Percentiles rank a stretch among this genome's conserved stretches.
Conservation (phyloP, 1,139 yeast genomes). For the Martiniozyma asiatica region DNA sequence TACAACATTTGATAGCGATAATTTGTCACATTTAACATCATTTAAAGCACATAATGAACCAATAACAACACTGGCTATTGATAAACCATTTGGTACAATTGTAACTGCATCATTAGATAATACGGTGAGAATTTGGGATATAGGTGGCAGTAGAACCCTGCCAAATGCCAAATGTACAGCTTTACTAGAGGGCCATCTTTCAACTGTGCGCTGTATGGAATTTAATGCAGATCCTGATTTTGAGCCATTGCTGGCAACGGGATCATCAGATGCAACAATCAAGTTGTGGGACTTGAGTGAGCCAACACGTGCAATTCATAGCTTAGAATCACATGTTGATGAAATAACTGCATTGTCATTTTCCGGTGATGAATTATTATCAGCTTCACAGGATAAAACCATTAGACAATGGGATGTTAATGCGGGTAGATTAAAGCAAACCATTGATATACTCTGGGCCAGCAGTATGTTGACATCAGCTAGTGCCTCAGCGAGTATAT, state of each 20-base stretch:
- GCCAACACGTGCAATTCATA: slow-evolving; percentile 22
- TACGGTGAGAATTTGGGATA: slow-evolving; percentile 79
- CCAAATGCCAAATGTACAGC: slow-evolving; percentile 32
- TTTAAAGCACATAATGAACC: slow-evolving; percentile 42
- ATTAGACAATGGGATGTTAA: slow-evolving; percentile 76
- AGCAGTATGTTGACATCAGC: slow-evolving; percentile 23
- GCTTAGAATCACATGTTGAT: slow-evolving; percentile 52
- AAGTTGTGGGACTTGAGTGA: slow-evolving; percentile 43
- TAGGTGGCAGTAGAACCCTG: slow-evolving; percentile 18
- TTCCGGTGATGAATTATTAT: slow-evolving; percentile 35
- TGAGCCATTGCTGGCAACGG: slow-evolving; percentile 32
- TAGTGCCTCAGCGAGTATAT: too few species aligned
- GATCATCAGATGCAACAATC: slow-evolving; percentile 50
- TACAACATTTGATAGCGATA: neutral
- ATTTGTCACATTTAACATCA: neutral
- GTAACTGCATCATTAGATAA: slow-evolving; percentile 76
- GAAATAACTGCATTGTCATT: slow-evolving; percentile 52
- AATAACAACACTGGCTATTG: slow-evolving; percentile 49
- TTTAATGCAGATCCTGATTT: slow-evolving; percentile 34
- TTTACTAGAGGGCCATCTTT: slow-evolving; percentile 39
- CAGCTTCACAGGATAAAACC: slow-evolving; percentile 70
- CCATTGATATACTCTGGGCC: slow-evolving; percentile 51
- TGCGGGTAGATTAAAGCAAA: slow-evolving; percentile 47
- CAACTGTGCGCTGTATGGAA: slow-evolving; percentile 47
- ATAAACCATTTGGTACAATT: slow-evolving; percentile 56